A percentile compares a stretch with the other conserved stretches of the same genome.
phyloP scores from a whole-genome alignment of 805 yeast species.

The Starmerella asiatica region DNA sequence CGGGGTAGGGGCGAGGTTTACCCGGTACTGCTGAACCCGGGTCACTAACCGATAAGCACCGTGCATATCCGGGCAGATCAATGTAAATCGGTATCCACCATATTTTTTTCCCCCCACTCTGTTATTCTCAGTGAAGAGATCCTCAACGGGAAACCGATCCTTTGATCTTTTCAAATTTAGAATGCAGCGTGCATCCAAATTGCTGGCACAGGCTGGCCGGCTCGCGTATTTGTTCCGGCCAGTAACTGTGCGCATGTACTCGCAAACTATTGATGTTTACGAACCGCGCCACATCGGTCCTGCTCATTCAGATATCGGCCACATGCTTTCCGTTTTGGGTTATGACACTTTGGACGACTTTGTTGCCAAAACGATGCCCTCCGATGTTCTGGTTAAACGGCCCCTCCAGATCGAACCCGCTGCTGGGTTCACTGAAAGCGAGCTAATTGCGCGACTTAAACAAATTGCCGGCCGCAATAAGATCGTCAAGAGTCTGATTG shows the following conservation, averaged over 20 bases:
- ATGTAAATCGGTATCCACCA: too few species aligned
- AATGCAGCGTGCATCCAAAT: too few species aligned
- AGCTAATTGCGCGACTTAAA: conserved; percentile 57
- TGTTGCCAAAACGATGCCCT: conserved; percentile 61
- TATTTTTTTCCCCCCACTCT: too few species aligned
- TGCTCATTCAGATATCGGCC: conserved; percentile 45
- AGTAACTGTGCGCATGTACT: background rate
- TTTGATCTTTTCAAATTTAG: too few species aligned
- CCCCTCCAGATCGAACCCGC: conserved; percentile 52
- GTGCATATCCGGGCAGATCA: too few species aligned
- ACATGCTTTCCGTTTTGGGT: conserved; percentile 57
- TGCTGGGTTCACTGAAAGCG: conserved; percentile 67
- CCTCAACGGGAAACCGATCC: too few species aligned
- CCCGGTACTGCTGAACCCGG: too few species aligned
- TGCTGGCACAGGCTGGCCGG: too few species aligned
- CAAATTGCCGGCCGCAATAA: conserved; percentile 64
- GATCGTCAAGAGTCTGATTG: conserved; percentile 63
- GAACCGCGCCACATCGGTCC: conserved; percentile 79
- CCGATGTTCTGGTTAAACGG: conserved; percentile 55
- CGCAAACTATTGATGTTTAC: conserved; percentile 49
- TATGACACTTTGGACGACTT: conserved; percentile 57
- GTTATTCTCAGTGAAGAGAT: too few species aligned
- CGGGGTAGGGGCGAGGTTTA: too few species aligned
- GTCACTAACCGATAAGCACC: too few species aligned
- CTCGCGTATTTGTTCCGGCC: too few species aligned